Evolutionary conservation across 345 rosid species (phyloP), one percentile per base, ranked within the genome.

Genomic region (Capsella bursapastoris): DNA sequence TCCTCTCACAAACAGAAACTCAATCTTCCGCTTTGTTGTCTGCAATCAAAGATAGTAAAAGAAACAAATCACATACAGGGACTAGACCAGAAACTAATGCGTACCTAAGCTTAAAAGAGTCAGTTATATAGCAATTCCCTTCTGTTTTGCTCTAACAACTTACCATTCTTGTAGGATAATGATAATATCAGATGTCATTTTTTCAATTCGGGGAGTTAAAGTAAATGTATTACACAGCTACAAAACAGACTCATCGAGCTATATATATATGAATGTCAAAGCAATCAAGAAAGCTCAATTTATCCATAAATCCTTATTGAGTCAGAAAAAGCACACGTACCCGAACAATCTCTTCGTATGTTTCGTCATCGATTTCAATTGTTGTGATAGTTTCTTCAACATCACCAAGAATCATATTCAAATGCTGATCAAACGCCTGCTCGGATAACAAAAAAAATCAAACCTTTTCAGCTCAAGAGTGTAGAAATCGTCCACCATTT

Each of bases 371-470:
- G 34, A 96, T 96, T 81, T 96, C 99, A n/a, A 96, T 88, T 0
- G 99, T 89, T 6, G 98, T 96, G 58, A 96, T 90, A 51, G 87
- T 81, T 81, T 96, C 99, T 84, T 96, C 99, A 62, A 96, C 99
- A 74, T 96, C 98, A 63, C 98, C 99, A 27, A 96, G 97, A 77
- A 96, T 92, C 99, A 96, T 96, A 78, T 96, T 96, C 70, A 96
- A 82, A 84, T 96, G 99, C 85, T 96, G 98, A 87, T 96, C 99
- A 80, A 92, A 96, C 45, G 99, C 99, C 98, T 96, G 89, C 47
- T 40, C 47, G 48, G 64, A 74, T 0, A 3, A 22, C 25, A 64
- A 32, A 44, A 72, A 25, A 44, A 56, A 68, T 25, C 37, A 59
- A 70, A 32, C 41, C 34, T 27, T 44, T 5, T 15, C 11, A 56